Evolutionary conservation across 1,139 yeast genomes (phyloP), one percentile per base, ranked within the genome.

Genomic region (Scheffersomyces illinoinensis): DNA sequence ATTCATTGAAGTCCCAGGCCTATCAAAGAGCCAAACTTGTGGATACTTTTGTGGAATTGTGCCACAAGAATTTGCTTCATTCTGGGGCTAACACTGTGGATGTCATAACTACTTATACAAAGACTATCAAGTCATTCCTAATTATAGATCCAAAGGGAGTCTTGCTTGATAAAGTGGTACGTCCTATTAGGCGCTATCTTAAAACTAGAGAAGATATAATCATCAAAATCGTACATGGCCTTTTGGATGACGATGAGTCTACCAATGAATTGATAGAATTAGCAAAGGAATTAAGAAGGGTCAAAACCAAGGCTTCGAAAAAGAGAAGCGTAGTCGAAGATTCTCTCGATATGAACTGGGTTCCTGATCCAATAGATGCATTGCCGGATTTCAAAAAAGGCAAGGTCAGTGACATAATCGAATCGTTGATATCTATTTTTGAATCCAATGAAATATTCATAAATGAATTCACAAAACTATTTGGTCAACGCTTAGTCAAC

Each of bases 331-430:
- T 64, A 2, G 61, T 68, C 19, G 84, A 82, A 57, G 85, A 81
- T 58, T 63, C 71, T 52, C 72, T 73, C 47, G 87, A 83, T 61
- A 71, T 88, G 4, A 77, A 83, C 43, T 93, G 98, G 98, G 76
- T 74, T 7, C 98, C 98, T 0, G 97, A 92, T 66, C 98, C 98
- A 0, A 83, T 90, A n/a, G 97, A 91, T 74, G 97, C 97, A 0
- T 83, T 96, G 8, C 91, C 97, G 0, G 97, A 93, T 70, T 91
- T 92, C 71, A 83, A 85, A 57, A 86, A 85, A 62, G 85, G 84
- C n/a, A 81, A 81, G 56, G 85, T 84, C 8, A 81, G 83, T 57
- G 97, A 91, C 69, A 83, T 89, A 4, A 85, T 92, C 23, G 93
- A 88, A 64, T 86, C 92, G 0, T 76, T 92, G 50, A 80, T 90